A percentile compares a stretch with the other conserved stretches of the same genome.
Conservation (phyloP, 495 filamentous ascomycete genomes). For the Apiosordaria backusii region DNA sequence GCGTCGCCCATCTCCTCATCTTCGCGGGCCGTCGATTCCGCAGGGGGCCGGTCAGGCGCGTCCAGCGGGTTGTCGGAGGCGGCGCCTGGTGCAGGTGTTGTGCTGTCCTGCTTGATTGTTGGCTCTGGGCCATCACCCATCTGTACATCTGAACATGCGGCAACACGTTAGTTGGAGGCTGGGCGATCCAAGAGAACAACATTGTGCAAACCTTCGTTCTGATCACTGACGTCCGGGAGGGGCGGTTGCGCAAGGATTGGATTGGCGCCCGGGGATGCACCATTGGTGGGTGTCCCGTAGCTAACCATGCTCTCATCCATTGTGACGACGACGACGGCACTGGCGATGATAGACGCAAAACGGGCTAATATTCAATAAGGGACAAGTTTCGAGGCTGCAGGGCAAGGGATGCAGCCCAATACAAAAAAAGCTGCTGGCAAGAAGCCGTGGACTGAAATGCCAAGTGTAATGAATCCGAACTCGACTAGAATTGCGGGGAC, state of each 20-base stretch:
- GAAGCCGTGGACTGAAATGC: neutral
- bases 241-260: conserved; percentile 51
- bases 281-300: conserved; percentile 53
- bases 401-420: neutral
- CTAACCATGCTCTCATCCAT: conserved; percentile 56
- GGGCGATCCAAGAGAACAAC: neutral
- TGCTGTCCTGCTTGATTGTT: conserved; percentile 52
- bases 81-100: conserved; percentile 50
- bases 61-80: conserved; percentile 81
- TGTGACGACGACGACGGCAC: conserved; percentile 21
- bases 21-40: conserved; percentile 61
- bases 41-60: conserved; percentile 72
- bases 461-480: neutral
- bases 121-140: conserved; percentile 51
- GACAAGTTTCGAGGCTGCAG: conserved; percentile 5
- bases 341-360: conserved; percentile 6
- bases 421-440: neutral
- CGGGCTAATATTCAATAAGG: conserved; percentile 6
- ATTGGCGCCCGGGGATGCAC: conserved; percentile 48
- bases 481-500: neutral
- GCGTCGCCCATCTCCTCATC: conserved; percentile 87
- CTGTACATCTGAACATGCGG: conserved; percentile 44
- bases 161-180: neutral
- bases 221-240: conserved; percentile 35
- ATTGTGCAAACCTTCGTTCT: conserved; percentile 34